A percentile compares a stretch with the other conserved stretches of the same genome.
These are phyloP conservation scores for Fusarium tricinctum DNA, from an alignment of 2,329 filamentous ascomycete species.

Conservation along the genomic window DNA sequence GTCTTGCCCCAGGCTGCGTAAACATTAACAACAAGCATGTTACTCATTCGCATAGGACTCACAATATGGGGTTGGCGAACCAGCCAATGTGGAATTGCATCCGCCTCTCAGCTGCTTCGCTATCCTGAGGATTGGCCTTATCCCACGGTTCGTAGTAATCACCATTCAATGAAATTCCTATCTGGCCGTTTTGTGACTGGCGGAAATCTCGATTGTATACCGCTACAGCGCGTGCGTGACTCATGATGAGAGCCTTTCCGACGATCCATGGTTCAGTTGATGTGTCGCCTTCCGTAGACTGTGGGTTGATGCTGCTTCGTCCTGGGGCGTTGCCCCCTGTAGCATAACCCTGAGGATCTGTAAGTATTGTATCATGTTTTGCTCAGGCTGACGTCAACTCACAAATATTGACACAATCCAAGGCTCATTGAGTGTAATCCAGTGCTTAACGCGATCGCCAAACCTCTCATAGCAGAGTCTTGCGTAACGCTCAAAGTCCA, in stretches of 20 bases:
- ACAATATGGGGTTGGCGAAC: slow-evolving; percentile 58
- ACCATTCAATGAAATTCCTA: slow-evolving; percentile 56
- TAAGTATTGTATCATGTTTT: background rate
- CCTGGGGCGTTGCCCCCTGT: slow-evolving; percentile 56
- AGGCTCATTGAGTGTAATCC: slow-evolving; percentile 59
- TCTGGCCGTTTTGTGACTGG: slow-evolving; percentile 49
- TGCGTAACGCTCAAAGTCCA: slow-evolving; percentile 56
- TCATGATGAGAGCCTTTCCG: slow-evolving; percentile 55
- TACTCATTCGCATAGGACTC: background rate
- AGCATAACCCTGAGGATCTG: slow-evolving; percentile 47
- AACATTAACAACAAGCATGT: background rate
- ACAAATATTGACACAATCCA: slow-evolving; percentile 56
- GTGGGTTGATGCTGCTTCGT: slow-evolving; percentile 47
- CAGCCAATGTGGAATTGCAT: slow-evolving; percentile 58
- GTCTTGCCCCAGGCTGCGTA: slow-evolving; percentile 48
- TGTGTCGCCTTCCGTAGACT: slow-evolving; percentile 50
- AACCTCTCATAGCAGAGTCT: slow-evolving; percentile 55
- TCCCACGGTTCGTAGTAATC: slow-evolving; percentile 58
- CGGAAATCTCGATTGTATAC: slow-evolving; percentile 54
- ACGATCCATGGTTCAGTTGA: slow-evolving; percentile 56
- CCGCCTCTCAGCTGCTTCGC: slow-evolving; percentile 52
- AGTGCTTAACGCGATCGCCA: slow-evolving; percentile 59
- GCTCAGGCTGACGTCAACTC: background rate
- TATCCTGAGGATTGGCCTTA: slow-evolving; percentile 40
- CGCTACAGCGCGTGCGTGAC: slow-evolving; percentile 53